Percentiles rank a stretch among this genome's conserved stretches.
phyloP scores from a whole-genome alignment of 148 eudicot species.

The Nepenthes mirabilis region DNA sequence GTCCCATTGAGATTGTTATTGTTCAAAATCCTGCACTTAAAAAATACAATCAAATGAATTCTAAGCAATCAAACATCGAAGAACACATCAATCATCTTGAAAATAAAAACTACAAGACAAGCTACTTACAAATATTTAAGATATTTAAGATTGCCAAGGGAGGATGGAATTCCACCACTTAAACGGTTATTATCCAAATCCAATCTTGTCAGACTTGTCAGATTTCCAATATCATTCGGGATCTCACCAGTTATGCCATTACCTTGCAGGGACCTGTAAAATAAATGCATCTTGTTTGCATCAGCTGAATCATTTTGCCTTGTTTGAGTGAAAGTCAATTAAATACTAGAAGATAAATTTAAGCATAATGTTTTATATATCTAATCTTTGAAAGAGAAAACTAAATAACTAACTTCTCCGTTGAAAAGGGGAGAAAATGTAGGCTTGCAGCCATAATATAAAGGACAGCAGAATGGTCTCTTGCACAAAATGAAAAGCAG shows the following conservation, averaged over 20 bases:
- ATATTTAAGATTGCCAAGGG: constrained; percentile 60
- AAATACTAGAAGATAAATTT: not conserved
- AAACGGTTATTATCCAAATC: constrained; percentile 62
- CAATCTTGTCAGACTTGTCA: constrained; percentile 60
- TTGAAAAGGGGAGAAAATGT: no score
- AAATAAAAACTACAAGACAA: not conserved
- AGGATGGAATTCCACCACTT: constrained; percentile 76
- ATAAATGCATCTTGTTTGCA: constrained; percentile 11
- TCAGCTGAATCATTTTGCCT: constrained; percentile 16
- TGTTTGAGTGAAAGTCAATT: not conserved
- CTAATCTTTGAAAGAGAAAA: not conserved
- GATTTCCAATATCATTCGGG: constrained; percentile 61
- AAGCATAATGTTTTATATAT: not conserved
- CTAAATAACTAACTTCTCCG: no score
- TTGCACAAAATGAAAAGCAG: no score
- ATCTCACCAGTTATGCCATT: constrained; percentile 68
- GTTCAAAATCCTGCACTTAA: constrained; percentile 49
- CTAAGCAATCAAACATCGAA: not conserved
- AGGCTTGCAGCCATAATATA: no score
- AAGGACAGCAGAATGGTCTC: no score
- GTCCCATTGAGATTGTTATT: constrained; percentile 67
- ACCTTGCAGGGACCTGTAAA: constrained; percentile 57
- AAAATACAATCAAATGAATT: constrained; percentile 1
- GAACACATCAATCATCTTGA: not conserved
- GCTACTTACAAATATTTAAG: constrained; percentile 74